A percentile compares a stretch with the other conserved stretches of the same genome.
Conservation (phyloP, 1,284 basidiomycete species). For the Meira nashicola region DNA sequence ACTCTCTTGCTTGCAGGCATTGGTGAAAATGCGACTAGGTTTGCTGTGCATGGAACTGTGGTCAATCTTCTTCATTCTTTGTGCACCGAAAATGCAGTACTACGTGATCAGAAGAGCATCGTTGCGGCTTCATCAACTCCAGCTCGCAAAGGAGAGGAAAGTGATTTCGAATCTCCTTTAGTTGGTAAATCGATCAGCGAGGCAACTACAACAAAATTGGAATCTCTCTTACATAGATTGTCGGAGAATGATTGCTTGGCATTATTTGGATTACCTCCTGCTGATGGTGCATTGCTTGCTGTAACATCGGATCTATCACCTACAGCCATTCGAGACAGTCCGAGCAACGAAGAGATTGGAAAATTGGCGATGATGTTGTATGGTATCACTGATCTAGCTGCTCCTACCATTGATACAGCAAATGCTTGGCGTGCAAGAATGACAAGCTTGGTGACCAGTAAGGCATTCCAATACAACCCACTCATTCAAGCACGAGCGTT, state of each 20-base stretch:
- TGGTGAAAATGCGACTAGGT: slow-evolving; percentile 39
- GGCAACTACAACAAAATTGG: slow-evolving; percentile 18
- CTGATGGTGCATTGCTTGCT: slow-evolving; percentile 5
- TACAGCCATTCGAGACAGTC: slow-evolving; percentile 30
- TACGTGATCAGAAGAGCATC: neutral
- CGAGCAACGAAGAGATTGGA: slow-evolving; percentile 40
- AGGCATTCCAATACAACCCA: slow-evolving; percentile 86
- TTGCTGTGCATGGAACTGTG: slow-evolving; percentile 40
- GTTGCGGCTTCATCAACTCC: neutral
- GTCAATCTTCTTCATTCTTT: slow-evolving; percentile 48
- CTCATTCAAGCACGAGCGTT: slow-evolving; percentile 85
- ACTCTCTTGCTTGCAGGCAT: slow-evolving; percentile 45
- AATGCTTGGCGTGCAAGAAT: slow-evolving; percentile 90
- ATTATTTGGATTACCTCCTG: slow-evolving; percentile 38
- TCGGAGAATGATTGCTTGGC: slow-evolving; percentile 30
- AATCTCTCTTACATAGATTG: slow-evolving; percentile 29
- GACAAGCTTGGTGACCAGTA: slow-evolving; percentile 86
- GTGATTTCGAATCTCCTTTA: too few relatives aligned
- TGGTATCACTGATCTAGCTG: slow-evolving; percentile 38
- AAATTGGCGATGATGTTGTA: slow-evolving; percentile 38
- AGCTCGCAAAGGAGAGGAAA: neutral
- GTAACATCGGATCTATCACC: slow-evolving; percentile 25
- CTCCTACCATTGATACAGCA: slow-evolving; percentile 61
- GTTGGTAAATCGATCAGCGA: neutral
- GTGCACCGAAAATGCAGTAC: slow-evolving; percentile 38